A percentile compares a stretch with the other conserved stretches of the same genome.
Conservation (phyloP, 768 basidiomycete genomes). For the Collybia mongolica region DNA sequence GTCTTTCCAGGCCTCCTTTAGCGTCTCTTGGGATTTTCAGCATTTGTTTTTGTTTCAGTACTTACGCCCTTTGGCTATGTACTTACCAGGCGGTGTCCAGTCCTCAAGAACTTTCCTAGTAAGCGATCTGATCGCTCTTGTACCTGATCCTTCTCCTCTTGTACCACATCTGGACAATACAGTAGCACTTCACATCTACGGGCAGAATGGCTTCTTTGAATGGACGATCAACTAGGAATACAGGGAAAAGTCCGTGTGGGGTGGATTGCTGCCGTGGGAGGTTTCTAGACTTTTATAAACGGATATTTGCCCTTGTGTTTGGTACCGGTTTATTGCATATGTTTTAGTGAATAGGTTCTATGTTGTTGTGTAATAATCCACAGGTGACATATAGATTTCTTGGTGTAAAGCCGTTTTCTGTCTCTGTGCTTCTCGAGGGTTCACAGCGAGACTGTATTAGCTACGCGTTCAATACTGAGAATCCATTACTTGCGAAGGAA, state of each 20-base stretch:
- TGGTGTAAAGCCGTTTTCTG: no score
- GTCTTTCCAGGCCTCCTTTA: slow-evolving; percentile 3
- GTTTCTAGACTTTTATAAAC: slow-evolving; percentile 21
- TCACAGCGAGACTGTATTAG: no score
- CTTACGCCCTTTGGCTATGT: background rate
- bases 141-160: slow-evolving; percentile 12
- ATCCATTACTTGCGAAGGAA: no score
- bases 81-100: slow-evolving; percentile 2
- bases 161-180: slow-evolving; percentile 5
- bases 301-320: slow-evolving; percentile 18
- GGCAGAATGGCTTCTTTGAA: slow-evolving; percentile 9
- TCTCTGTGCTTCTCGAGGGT: no score
- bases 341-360: no score
- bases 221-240: slow-evolving; percentile 13
- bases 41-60: slow-evolving; percentile 1
- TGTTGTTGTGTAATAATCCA: no score
- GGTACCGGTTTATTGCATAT: slow-evolving; percentile 7
- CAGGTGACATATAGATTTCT: no score
- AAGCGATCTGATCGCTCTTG: slow-evolving; percentile 4
- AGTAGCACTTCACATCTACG: slow-evolving; percentile 14
- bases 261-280: slow-evolving; percentile 20
- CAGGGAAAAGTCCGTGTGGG: slow-evolving; percentile 15
- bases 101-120: slow-evolving; percentile 11
- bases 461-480: no score
- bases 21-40: slow-evolving; percentile 12